Evolutionary conservation across 108 stramenopile genomes (phyloP).

Genomic region (Epipyxis sp.): DNA sequence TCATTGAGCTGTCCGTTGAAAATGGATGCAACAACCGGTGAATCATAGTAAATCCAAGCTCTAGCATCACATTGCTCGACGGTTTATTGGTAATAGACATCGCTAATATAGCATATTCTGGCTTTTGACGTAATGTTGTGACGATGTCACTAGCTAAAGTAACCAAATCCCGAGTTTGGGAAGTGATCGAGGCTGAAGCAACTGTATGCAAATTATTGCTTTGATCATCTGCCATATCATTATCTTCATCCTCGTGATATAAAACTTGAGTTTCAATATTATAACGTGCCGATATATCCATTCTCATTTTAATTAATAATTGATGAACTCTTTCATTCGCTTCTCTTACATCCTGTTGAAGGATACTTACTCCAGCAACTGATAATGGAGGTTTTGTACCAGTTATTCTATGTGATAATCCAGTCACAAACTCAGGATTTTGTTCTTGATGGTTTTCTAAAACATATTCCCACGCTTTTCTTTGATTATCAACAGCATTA

Average conservation of each 20-base stretch:
- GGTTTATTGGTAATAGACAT: no score
- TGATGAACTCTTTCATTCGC: not conserved
- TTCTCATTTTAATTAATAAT: not conserved
- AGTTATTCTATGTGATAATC: no score
- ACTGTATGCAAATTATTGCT: not conserved
- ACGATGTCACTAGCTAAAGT: not conserved
- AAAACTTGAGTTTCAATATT: not conserved
- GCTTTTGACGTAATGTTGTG: not conserved
- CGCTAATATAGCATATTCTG: not conserved
- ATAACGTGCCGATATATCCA: not conserved
- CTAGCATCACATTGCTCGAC: not conserved
- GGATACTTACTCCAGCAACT: not conserved
- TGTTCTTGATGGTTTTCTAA: no score
- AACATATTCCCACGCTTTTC: no score
- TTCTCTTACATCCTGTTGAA: not conserved
- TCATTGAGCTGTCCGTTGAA: not conserved
- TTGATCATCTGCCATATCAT: not conserved
- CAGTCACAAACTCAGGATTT: no score
- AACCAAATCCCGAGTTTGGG: not conserved
- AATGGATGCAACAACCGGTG: constrained; percentile 29
- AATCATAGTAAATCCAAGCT: not conserved
- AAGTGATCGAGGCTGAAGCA: not conserved
- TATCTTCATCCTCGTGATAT: not conserved
- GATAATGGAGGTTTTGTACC: no score
- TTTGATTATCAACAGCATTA: no score